These are phyloP conservation scores for Sambucus nigra DNA, from an alignment of 129 eudicot species.

Conservation along the genomic window DNA sequence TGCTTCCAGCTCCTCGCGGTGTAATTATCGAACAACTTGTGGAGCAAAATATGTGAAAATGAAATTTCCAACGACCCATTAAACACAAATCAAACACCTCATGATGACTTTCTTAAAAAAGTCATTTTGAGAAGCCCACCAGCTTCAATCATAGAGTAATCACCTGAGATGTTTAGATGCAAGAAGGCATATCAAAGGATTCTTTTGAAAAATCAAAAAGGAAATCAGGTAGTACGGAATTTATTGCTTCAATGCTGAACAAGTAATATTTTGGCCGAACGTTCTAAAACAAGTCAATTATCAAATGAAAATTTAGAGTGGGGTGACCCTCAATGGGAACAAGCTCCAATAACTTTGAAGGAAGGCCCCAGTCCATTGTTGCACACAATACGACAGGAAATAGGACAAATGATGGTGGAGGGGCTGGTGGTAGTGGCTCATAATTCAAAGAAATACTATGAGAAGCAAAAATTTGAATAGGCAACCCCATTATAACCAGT, in stretches of 20 bases:
- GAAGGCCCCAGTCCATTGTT: constrained; percentile 38
- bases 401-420: constrained; percentile 78
- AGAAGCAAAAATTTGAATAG: constrained; percentile 40
- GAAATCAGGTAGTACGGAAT: neutral
- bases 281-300: constrained; percentile 20
- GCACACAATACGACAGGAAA: constrained; percentile 35
- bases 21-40: neutral
- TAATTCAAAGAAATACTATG: constrained; percentile 51
- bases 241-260: neutral
- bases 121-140: neutral
- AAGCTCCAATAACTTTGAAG: constrained; percentile 17
- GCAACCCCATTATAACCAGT: constrained; percentile 25
- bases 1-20: constrained; percentile 7
- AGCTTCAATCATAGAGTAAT: constrained; percentile 7
- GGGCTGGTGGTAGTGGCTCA: constrained; percentile 69
- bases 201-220: neutral
- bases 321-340: constrained; percentile 32
- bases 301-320: constrained; percentile 13
- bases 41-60: constrained; percentile 3
- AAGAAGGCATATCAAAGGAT: constrained; percentile 1
- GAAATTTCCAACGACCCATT: neutral
- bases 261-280: constrained; percentile 7
- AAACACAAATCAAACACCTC: neutral
- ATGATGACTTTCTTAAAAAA: constrained; percentile 14
- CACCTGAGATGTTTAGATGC: constrained; percentile 6